Conservation (phyloP, 805 yeast genomes). For the Priceomyces medius region DNA sequence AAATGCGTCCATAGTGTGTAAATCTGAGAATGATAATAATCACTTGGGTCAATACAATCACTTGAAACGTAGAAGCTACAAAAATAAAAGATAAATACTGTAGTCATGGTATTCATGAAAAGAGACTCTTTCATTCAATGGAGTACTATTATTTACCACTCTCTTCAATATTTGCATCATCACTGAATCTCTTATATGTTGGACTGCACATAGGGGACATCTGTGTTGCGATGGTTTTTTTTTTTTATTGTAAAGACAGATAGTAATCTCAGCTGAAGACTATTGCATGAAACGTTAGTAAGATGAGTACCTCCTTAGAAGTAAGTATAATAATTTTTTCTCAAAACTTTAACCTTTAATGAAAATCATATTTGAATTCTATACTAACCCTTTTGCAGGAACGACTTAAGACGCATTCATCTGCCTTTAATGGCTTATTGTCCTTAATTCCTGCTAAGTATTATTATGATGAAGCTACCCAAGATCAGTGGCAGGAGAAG, state of each 20-base stretch:
- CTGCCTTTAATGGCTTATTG: conserved; percentile 83
- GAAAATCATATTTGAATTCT: not conserved
- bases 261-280: not conserved
- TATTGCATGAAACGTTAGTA: not conserved
- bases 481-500: conserved; percentile 87
- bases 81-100: too few relatives aligned
- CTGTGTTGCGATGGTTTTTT: conserved; percentile 5
- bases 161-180: too few relatives aligned
- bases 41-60: too few relatives aligned
- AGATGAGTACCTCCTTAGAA: conserved; percentile 60
- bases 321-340: conserved; percentile 37
- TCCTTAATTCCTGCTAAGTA: conserved; percentile 93
- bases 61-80: too few relatives aligned
- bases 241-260: not conserved
- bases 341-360: not conserved
- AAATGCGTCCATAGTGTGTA: not conserved
- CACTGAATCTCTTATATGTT: too few relatives aligned
- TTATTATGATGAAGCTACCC: conserved; percentile 87
- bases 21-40: not conserved
- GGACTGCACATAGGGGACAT: not conserved
- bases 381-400: conserved; percentile 42
- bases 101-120: too few relatives aligned
- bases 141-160: too few relatives aligned
- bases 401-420: conserved; percentile 72
- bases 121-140: too few relatives aligned